Evolutionary conservation across 768 basidiomycete genomes (phyloP).

Genomic region (Russula sp.): DNA sequence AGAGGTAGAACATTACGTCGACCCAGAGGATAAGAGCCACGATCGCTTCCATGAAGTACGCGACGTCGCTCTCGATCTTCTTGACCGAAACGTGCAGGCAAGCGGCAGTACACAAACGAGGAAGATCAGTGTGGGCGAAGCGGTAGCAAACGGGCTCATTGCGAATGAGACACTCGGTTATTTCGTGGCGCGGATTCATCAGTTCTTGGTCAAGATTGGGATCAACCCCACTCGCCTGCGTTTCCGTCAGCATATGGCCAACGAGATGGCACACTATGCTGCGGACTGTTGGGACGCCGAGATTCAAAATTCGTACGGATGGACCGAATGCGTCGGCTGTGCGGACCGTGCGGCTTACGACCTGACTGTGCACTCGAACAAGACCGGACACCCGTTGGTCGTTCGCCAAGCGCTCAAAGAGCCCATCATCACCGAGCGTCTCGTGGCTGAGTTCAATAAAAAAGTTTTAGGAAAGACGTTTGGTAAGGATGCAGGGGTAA

Average conservation of each 20-base stretch:
- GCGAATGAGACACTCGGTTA: slow-evolving; percentile 98
- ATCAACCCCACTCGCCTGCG: slow-evolving; percentile 76
- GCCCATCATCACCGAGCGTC: slow-evolving; percentile 74
- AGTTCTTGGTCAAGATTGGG: slow-evolving; percentile 86
- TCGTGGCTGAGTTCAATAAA: slow-evolving; percentile 76
- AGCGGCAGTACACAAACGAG: slow-evolving; percentile 59
- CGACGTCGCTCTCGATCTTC: slow-evolving; percentile 64
- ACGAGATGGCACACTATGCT: slow-evolving; percentile 99
- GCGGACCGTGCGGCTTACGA: slow-evolving; percentile 98
- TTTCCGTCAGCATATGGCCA: slow-evolving; percentile 97
- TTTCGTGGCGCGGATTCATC: slow-evolving; percentile 88
- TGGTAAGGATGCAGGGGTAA: slow-evolving; percentile 66
- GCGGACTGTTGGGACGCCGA: slow-evolving; percentile 99
- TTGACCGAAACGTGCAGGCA: slow-evolving; percentile 79
- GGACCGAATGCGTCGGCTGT: slow-evolving; percentile 99
- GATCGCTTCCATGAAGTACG: slow-evolving; percentile 74
- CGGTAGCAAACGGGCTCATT: slow-evolving; percentile 77
- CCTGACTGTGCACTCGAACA: slow-evolving; percentile 77
- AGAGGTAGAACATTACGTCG: slow-evolving; percentile 98
- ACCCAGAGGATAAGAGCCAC: slow-evolving; percentile 88
- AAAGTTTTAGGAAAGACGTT: slow-evolving; percentile 85
- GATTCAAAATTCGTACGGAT: slow-evolving; percentile 83
- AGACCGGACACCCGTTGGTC: slow-evolving; percentile 77
- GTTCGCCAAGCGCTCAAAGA: slow-evolving; percentile 83
- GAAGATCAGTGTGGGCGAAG: slow-evolving; percentile 77